Evolutionary conservation across 73 alveolate genomes (phyloP).

Genomic region (Paramecium tetraurelia): DNA sequence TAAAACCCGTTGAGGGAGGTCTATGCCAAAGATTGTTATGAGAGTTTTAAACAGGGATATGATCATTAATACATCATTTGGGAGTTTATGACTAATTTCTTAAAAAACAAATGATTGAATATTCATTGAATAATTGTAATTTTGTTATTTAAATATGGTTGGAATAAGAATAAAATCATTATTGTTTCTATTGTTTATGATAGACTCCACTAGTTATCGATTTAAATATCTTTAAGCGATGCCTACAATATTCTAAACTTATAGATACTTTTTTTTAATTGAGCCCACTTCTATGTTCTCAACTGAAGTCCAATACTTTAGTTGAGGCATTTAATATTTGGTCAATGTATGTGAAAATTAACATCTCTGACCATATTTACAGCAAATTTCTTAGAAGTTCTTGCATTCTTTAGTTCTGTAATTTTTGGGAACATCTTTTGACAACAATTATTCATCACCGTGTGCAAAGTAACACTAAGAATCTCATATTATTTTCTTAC

Average conservation of each 20-base stretch:
- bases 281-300: conserved; percentile 39
- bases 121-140: not conserved
- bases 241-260: not conserved
- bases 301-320: conserved; percentile 43
- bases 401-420: conserved; percentile 19
- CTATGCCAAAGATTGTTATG: not conserved
- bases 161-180: not conserved
- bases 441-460: not conserved
- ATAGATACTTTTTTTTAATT: conserved; percentile 3
- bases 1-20: not conserved
- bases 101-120: not conserved
- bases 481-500: not conserved
- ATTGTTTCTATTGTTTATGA: not conserved
- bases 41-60: not conserved
- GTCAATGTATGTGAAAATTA: conserved; percentile 27
- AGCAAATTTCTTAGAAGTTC: not conserved
- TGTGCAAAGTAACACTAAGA: conserved; percentile 32
- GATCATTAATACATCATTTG: not conserved
- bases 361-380: conserved; percentile 36
- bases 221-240: conserved; percentile 32
- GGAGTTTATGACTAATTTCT: not conserved
- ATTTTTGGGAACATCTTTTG: conserved; percentile 19
- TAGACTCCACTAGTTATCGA: not conserved
- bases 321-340: not conserved
- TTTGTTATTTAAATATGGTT: not conserved